phyloP scores from a whole-genome alignment of 257 asterid species.

The Jacaranda mimosifolia region DNA sequence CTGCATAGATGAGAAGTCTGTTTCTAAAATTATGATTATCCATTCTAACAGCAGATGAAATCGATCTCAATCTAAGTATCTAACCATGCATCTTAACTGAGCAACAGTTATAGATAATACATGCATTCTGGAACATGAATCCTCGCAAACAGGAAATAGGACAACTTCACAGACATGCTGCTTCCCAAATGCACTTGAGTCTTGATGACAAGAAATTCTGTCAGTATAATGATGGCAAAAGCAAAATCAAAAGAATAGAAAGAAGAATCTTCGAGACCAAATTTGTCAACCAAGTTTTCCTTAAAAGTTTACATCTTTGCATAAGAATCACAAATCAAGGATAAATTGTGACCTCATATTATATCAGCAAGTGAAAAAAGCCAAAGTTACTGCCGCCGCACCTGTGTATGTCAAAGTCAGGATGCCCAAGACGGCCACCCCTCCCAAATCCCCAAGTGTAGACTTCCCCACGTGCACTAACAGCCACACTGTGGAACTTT shows the following conservation, averaged over 20 bases:
- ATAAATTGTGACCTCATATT: not conserved
- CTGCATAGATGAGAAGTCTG: not conserved
- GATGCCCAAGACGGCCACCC: constrained; percentile 99
- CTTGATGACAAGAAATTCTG: not conserved
- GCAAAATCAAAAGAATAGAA: constrained; percentile 12
- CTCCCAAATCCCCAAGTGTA: constrained; percentile 99
- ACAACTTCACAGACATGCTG: not conserved
- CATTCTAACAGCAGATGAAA: constrained; percentile 19
- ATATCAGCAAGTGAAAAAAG: not conserved
- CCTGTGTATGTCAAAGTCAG: constrained; percentile 98
- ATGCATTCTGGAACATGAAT: constrained; percentile 10
- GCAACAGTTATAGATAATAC: not conserved
- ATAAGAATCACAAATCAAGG: constrained; percentile 15
- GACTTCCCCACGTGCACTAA: constrained; percentile 83
- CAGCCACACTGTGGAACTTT: constrained; percentile 97
- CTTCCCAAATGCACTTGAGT: not conserved
- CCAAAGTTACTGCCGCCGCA: constrained; percentile 34
- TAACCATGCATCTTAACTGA: constrained; percentile 24
- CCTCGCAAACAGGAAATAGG: not conserved
- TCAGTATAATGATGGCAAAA: not conserved
- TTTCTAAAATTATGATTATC: not conserved
- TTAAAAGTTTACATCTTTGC: not conserved
- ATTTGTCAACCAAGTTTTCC: not conserved
- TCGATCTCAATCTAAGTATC: not conserved
- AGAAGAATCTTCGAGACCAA: constrained; percentile 21